Evolutionary conservation across 352 stramenopile genomes (phyloP), one percentile per base, ranked within the genome.

Genomic region (Phytophthora crassamura): DNA sequence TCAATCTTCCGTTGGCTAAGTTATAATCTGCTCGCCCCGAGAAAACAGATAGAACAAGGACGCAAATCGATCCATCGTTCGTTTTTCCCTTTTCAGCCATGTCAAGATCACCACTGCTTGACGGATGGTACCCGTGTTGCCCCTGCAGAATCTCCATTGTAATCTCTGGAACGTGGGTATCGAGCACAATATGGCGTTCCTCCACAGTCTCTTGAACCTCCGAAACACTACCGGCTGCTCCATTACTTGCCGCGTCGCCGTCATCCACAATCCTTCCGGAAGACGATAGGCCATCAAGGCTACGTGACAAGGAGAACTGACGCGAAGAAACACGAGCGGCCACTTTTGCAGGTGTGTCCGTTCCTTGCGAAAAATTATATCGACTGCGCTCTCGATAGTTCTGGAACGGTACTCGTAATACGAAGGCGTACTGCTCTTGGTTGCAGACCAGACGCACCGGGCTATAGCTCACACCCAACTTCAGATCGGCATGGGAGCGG

Each of bases 371-470:
- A 22, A 80, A 84, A 38, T 65, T 55, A 33, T 89, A 88, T 4
- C 79, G 82, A 59, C 80, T 85, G 9, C 71, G 72, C 55, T 95
- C 88, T 39, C 74, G 65, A 18, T 91, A 80, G 51, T 95, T 94
- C 43, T 92, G 84, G 38, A 90, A 77, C 14, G 88, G 86, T 3
- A 92, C 74, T 15, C 82, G 77, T 18, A 94, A 55, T 16, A 95
- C 61, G 54, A 95, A 92, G 0, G 79, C 82, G 46, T 94, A 93
- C 42, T 95, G 88, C 34, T 92, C 86, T 59, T 91, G 80, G 46
- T 91, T 94, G 59, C 86, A 95, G 9, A 95, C 86, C 0, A 94
- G 68, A 1, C 82, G 83, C 53, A 95, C 66, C 6, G 88, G 86
- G 28, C 72, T 80, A 35, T 82, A 80, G 22, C 52, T 71, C 25